These are phyloP conservation scores for Chlamydomonas sphaeroides DNA, from an alignment of 139 green algal genomes.

Conservation along the genomic window DNA sequence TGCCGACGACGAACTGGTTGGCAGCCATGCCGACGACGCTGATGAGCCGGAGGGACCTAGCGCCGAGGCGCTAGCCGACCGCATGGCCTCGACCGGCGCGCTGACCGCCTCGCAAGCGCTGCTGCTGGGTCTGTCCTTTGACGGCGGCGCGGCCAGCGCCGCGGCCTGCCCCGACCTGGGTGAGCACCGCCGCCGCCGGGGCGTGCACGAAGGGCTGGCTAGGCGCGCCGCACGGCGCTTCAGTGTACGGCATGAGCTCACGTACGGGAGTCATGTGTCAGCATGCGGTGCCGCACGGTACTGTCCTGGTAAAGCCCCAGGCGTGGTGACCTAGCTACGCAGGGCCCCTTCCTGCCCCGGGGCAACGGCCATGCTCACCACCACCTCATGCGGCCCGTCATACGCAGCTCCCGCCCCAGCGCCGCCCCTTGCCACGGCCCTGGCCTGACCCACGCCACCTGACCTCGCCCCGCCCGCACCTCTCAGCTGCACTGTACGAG, in stretches of 20 bases:
- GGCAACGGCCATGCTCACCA: too few relatives aligned
- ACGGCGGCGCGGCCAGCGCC: background rate
- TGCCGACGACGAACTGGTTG: background rate
- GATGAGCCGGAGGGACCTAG: background rate
- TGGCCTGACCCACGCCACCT: background rate
- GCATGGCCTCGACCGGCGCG: background rate
- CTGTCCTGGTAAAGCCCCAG: background rate
- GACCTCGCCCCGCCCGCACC: background rate
- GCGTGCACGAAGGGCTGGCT: background rate
- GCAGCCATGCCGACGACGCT: background rate
- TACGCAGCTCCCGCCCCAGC: too few relatives aligned
- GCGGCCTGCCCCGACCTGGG: background rate
- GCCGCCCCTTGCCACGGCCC: too few relatives aligned
- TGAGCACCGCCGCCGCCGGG: background rate
- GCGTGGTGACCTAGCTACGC: background rate
- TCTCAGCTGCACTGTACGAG: background rate
- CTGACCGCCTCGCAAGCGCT: background rate
- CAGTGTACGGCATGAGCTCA: background rate
- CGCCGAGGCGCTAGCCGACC: background rate
- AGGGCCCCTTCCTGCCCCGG: background rate
- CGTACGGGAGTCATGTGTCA: background rate
- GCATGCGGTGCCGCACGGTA: background rate
- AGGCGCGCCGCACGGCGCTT: background rate
- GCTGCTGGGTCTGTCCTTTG: constrained; percentile 13
- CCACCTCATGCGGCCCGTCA: too few relatives aligned